Evolutionary conservation across 129 eudicot genomes (phyloP), one percentile per base, ranked within the genome.

Genomic region (Rutidosis leptorrhynchoides): DNA sequence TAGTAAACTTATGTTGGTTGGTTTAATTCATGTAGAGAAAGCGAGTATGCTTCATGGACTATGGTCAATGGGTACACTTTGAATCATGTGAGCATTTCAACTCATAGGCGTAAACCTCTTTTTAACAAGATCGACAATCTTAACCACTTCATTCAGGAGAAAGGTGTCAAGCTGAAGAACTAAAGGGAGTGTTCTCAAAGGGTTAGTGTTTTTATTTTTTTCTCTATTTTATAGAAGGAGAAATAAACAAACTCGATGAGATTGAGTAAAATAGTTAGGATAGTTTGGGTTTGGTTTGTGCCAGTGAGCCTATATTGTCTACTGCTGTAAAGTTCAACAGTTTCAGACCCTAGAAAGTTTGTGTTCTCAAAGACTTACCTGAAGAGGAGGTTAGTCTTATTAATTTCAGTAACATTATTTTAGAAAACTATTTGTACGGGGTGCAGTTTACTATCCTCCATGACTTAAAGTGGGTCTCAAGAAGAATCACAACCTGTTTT

Each of bases 1-100:
- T 46, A 7, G 3, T 45, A 46, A 33, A 19, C 7, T 15, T 12
- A 15, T 14, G 19, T 48, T 7, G 57, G 5, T 20, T 67, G 71
- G 45, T 49, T 67, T 51, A 19, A 30, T 67, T 52, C 11, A 37
- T 46, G 0, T 74, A 92, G 98, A 59, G 98, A 92, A 80, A 92
- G 98, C 46, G 98, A 92, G 61, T 92, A 92, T 71, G 98, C 98
- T 35, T 96, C 98, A n/a, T 92, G 98, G 98, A 92, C 96, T 7
- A 85, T 92, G 21, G 96, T 92, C 7, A 92, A 92, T 70, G 98
- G 98, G 37, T 92, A 92, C 73, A 74, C 85, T 2, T 21, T 92
- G 12, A 92, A 92, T 67, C 98, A 92, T 68, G 96, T 84, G 62
- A 92, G 96, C 6, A 83, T 92, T 68, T 92, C 98, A 16, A 30